Evolutionary conservation across 768 basidiomycete genomes (phyloP).

Genomic region (Rhodocollybia butyracea): DNA sequence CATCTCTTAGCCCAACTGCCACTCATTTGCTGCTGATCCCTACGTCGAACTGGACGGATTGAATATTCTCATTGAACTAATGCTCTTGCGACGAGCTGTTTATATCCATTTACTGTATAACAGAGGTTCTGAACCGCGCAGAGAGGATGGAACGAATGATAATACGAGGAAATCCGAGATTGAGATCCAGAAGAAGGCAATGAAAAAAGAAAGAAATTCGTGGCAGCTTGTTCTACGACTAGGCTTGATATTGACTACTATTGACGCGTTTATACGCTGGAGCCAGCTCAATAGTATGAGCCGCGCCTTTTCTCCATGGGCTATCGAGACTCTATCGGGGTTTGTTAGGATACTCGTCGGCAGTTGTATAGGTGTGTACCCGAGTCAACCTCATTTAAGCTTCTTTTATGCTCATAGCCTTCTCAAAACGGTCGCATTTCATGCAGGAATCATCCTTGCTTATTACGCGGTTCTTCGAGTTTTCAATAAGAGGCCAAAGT

Average conservation of each 20-base stretch:
- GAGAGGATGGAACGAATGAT: slow-evolving; percentile 22
- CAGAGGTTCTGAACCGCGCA: slow-evolving; percentile 63
- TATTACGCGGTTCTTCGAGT: slow-evolving; percentile 50
- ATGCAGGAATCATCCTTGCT: slow-evolving; percentile 58
- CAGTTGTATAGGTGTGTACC: slow-evolving; percentile 51
- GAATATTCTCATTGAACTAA: slow-evolving; percentile 73
- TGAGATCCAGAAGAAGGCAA: too few relatives aligned
- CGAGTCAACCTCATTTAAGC: neutral
- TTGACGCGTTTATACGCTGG: slow-evolving; percentile 84
- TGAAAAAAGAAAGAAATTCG: slow-evolving; percentile 23
- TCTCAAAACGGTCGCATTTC: slow-evolving; percentile 72
- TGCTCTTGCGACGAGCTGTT: slow-evolving; percentile 78
- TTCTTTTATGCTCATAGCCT: neutral
- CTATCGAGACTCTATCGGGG: slow-evolving; percentile 40
- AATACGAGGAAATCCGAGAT: slow-evolving; percentile 4
- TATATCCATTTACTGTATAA: slow-evolving; percentile 84
- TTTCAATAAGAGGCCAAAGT: slow-evolving; percentile 32
- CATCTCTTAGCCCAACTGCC: slow-evolving; percentile 47
- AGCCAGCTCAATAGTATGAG: slow-evolving; percentile 65
- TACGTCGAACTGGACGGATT: slow-evolving; percentile 83
- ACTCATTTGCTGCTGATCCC: slow-evolving; percentile 75
- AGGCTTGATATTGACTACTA: slow-evolving; percentile 52
- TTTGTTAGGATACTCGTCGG: slow-evolving; percentile 64
- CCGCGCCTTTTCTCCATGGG: slow-evolving; percentile 47
- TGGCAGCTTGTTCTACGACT: slow-evolving; percentile 60